These are phyloP conservation scores for Annona cherimola DNA, from an alignment of 164 flowering plant genomes.

Conservation along the genomic window DNA sequence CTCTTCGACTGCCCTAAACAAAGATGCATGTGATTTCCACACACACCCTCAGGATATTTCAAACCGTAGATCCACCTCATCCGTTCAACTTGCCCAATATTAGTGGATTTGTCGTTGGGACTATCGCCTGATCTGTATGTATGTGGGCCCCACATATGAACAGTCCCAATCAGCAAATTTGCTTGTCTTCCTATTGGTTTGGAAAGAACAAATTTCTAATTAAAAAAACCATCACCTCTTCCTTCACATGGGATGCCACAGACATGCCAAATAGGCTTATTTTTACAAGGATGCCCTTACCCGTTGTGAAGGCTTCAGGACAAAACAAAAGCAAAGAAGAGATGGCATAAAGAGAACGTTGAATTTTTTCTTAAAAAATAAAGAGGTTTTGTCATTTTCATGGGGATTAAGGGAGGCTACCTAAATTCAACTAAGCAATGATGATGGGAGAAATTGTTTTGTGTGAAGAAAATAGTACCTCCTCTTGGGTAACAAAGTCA, in stretches of 20 bases:
- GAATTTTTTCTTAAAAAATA: background rate
- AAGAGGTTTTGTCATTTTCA: background rate
- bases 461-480: background rate
- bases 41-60: background rate
- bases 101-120: background rate
- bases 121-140: background rate
- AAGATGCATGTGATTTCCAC: background rate
- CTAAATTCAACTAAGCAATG: background rate
- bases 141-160: background rate
- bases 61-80: background rate
- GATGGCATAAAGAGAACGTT: background rate
- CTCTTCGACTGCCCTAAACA: background rate
- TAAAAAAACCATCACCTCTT: background rate
- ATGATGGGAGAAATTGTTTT: background rate
- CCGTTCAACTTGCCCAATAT: background rate
- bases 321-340: background rate
- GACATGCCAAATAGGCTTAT: no score
- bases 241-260: background rate
- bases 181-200: background rate
- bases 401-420: background rate
- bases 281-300: no score
- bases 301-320: background rate
- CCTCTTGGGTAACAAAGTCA: slow-evolving; percentile 6
- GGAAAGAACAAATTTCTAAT: background rate
- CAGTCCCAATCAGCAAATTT: background rate